Base-by-base conservation (phyloP, 2,329 filamentous ascomycete genomes). In the Akanthomyces muscarius region DNA sequence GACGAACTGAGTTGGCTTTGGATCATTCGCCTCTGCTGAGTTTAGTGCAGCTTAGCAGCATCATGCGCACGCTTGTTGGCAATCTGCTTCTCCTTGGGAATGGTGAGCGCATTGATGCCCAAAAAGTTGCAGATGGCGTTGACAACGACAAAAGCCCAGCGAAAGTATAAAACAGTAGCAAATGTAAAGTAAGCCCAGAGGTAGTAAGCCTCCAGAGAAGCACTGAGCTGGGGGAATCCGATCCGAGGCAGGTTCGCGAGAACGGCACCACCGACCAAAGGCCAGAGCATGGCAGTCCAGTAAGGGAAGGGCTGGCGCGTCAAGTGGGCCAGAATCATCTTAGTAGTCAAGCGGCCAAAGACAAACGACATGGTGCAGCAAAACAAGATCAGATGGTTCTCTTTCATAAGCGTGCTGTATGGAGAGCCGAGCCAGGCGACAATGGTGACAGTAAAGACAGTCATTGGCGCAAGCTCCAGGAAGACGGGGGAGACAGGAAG, bases 311-410 rank as follows among this genome's bases (percentile, higher is more conserved):
- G 91, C 75, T 98, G 95, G 66, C 87, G 87, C 2, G 95, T 95
- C 58, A 99, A 82, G 76, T 99, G 95, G 3, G 95, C 94, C 21
- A 99, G 87, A 72, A 99, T 99, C 76, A 98, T 98, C 81, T 98
- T 99, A 45, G 95, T 99, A 0, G 95, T 98, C 89, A 99, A 92
- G 68, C 95, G 89, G 42, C 95, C 95, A 75, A 99, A 98, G 64
- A 97, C 95, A 70, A 98, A 93, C n/a, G 91, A 90, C 82, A 98
- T 90, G 64, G 91, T 96, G 65, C 96, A 78, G 79, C 93, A 97
- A 76, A 97, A 96, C 53, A 98, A 85, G 13, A 96, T 87, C 1
- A 99, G 85, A 71, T 95, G 90, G 78, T 98, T 97, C 65, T 96
- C 87, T 42, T 79, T 77, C 72, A 96, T 84, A 44, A 99, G 78